phyloP scores from a whole-genome alignment of 169 alveolate species.

The Eimeria necatrix region DNA sequence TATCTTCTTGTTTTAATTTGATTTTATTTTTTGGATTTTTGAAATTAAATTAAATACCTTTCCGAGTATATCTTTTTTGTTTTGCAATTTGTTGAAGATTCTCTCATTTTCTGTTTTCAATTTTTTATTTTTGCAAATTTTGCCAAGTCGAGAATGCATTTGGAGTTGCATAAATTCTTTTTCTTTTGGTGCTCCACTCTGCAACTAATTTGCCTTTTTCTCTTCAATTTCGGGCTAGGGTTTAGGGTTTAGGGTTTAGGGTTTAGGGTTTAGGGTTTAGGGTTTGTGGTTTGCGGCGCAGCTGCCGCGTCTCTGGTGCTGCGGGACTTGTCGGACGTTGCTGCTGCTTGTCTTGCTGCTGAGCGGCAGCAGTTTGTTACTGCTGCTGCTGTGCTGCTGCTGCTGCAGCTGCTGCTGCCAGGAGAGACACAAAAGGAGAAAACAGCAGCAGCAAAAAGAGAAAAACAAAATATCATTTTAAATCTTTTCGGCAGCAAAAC shows the following conservation, averaged over 20 bases:
- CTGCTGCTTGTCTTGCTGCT: neutral
- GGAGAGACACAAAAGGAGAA: too few relatives aligned
- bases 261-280: slow-evolving; percentile 23
- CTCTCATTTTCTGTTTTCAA: too few relatives aligned
- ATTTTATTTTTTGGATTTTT: too few relatives aligned
- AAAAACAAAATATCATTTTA: neutral
- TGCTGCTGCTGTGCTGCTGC: too few relatives aligned
- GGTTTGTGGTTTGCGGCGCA: neutral
- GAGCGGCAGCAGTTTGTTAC: neutral
- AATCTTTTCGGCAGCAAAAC: neutral
- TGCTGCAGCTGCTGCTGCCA: too few relatives aligned
- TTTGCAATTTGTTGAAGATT: too few relatives aligned
- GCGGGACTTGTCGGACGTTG: neutral
- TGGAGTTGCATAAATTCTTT: neutral
- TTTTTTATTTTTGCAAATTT: too few relatives aligned
- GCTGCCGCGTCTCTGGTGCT: neutral
- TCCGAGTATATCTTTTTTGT: too few relatives aligned
- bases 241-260: neutral
- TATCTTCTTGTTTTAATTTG: too few relatives aligned
- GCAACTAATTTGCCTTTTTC: neutral
- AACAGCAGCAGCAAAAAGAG: too few relatives aligned
- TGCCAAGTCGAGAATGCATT: too few relatives aligned
- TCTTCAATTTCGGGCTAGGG: neutral
- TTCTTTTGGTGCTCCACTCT: neutral
- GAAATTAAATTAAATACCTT: too few relatives aligned